Percentiles rank a stretch among this genome's conserved stretches.
These are phyloP conservation scores for Amphichorda felina DNA, from an alignment of 2,329 filamentous ascomycete genomes.

Conservation along the genomic window DNA sequence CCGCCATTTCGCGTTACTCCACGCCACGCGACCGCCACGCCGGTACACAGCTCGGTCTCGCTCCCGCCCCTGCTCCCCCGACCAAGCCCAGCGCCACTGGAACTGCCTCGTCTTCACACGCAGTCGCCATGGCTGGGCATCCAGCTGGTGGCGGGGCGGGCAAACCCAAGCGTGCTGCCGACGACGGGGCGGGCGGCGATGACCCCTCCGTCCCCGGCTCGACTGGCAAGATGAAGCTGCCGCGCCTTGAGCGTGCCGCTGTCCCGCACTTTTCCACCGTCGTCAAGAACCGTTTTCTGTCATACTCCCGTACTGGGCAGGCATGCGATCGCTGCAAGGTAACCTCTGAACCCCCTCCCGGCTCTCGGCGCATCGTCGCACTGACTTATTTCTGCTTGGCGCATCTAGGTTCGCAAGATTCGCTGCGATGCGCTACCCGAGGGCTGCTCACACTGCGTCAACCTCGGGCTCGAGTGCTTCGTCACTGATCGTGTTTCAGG, in stretches of 20 bases:
- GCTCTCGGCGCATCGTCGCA: background rate
- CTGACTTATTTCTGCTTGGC: no score
- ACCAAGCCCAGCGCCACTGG: background rate
- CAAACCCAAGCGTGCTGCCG: conserved; percentile 24
- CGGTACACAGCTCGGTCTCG: no score
- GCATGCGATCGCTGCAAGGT: conserved; percentile 86
- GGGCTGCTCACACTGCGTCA: conserved; percentile 71
- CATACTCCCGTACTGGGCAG: conserved; percentile 60
- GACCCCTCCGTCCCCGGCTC: conserved; percentile 11
- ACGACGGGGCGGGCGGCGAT: conserved; percentile 20
- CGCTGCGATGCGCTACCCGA: conserved; percentile 71
- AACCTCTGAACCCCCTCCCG: no score
- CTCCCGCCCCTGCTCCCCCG: background rate
- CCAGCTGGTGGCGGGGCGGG: background rate
- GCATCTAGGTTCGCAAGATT: conserved; percentile 82
- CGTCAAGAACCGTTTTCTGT: conserved; percentile 42
- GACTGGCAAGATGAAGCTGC: conserved; percentile 31
- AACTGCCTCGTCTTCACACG: background rate
- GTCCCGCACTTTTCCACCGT: conserved; percentile 44
- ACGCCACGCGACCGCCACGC: no score
- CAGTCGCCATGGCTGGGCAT: conserved; percentile 1
- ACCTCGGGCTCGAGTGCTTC: conserved; percentile 66
- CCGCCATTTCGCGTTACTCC: no score
- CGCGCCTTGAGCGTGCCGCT: conserved; percentile 32
- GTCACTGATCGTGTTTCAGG: conserved; percentile 83